Evolutionary conservation across 2,329 filamentous ascomycete species (phyloP), one percentile per base, ranked within the genome.

Genomic region (Didymella glomerata): DNA sequence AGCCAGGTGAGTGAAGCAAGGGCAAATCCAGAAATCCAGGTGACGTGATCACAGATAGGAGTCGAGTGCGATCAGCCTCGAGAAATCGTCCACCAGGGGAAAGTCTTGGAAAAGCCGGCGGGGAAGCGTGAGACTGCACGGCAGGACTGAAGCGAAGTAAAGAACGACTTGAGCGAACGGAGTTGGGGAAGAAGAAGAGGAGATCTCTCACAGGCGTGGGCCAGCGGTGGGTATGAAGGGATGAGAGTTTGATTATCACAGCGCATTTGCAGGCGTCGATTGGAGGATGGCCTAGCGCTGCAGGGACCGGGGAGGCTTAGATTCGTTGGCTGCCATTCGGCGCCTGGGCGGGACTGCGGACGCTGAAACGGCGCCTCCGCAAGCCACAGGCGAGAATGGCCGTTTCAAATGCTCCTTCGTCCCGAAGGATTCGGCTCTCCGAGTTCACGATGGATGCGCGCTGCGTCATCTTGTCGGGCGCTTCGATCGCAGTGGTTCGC

Each of bases 1-100:
- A 75, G 73, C 71, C 64, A 69, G 67, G 61, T 62, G 48, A 38
- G 36, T 50, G 25, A 74, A 62, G 73, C 73, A 76, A 73, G 72
- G 72, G 69, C 65, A 65, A 61, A 48, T 67, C 61, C 56, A 61
- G 63, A 67, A 65, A 66, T 61, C 60, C 65, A 51, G 51, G 52
- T 60, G 51, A 60, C 57, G 51, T 44, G 57, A 55, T 42, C 44
- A 30, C 48, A 57, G 64, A 64, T 57, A 67, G 20, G 64, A 71
- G 67, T 64, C 54, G 65, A 62, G 52, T 47, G 62, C 57, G 67
- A 71, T 70, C 65, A 67, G 70, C 61, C 60, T 45, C 57, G 47
- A 54, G 45, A 61, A 68, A 63, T 64, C 56, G 55, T 64, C 69
- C 64, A 67, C 71, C 67, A 72, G 71, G 73, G 69, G 69, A 68